Evolutionary conservation across 495 filamentous ascomycete genomes (phyloP).

Genomic region (Neohortaea acidophila): DNA sequence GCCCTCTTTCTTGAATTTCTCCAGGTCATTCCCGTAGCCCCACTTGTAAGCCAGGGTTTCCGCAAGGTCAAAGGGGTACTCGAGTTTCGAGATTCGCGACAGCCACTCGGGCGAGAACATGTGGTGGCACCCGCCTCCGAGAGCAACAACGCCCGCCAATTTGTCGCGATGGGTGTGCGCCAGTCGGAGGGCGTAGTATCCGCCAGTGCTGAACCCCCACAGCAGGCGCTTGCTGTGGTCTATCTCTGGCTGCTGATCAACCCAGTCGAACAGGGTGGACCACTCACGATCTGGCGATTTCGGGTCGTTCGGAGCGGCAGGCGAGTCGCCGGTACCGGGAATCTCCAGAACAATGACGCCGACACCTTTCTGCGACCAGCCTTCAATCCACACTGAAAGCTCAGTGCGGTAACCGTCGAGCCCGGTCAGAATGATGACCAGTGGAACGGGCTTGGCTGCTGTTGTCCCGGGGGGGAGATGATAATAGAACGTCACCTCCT

Average conservation of each 20-base stretch:
- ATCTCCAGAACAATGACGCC: conserved; percentile 50
- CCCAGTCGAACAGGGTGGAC: conserved; percentile 52
- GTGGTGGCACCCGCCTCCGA: conserved; percentile 57
- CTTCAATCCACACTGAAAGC: conserved; percentile 54
- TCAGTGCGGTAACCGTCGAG: conserved; percentile 69
- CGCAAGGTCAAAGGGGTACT: conserved; percentile 60
- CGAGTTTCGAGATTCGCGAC: conserved; percentile 49
- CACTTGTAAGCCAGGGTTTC: conserved; percentile 55
- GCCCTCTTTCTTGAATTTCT: conserved; percentile 44
- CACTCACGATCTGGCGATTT: conserved; percentile 42
- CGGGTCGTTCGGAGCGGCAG: conserved; percentile 43
- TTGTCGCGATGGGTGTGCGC: conserved; percentile 52
- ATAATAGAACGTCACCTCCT: conserved; percentile 48
- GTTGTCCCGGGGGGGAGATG: conserved; percentile 38
- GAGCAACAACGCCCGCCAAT: conserved; percentile 47
- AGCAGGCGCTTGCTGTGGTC: conserved; percentile 46
- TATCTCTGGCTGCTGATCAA: conserved; percentile 40
- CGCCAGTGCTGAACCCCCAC: conserved; percentile 62
- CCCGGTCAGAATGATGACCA: conserved; percentile 57
- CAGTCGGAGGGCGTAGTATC: conserved; percentile 61
- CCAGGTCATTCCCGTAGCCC: conserved; percentile 42
- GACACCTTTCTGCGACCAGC: conserved; percentile 47
- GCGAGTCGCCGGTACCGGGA: conserved; percentile 66
- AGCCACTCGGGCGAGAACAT: conserved; percentile 55
- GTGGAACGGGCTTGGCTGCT: conserved; percentile 33